These are phyloP conservation scores for Penicillium parvum DNA, from an alignment of 495 filamentous ascomycete genomes.

Conservation along the genomic window DNA sequence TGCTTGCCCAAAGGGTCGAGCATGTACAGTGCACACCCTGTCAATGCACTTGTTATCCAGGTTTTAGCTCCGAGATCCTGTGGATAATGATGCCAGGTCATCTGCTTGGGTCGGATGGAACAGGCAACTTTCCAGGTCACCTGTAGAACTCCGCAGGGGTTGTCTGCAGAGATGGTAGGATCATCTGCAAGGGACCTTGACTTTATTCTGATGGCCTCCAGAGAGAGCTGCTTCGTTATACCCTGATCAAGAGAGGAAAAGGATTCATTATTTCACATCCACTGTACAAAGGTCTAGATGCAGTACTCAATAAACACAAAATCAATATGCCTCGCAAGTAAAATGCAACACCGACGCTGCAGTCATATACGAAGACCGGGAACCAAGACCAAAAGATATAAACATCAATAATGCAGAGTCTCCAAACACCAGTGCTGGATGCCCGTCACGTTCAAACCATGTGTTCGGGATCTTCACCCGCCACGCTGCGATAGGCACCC, in stretches of 20 bases:
- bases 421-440: background rate
- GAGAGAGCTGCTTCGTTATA: too few species aligned
- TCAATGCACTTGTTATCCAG: too few species aligned
- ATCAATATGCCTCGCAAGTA: slow-evolving; percentile 15
- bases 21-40: too few species aligned
- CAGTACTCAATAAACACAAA: slow-evolving; percentile 1
- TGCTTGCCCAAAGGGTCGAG: background rate
- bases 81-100: background rate
- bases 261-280: slow-evolving; percentile 18
- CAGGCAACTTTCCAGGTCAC: slow-evolving; percentile 11
- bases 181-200: slow-evolving; percentile 4
- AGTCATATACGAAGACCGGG: slow-evolving; percentile 11
- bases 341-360: slow-evolving; percentile 23
- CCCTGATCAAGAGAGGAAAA: too few species aligned
- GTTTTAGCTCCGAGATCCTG: too few species aligned
- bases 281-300: slow-evolving; percentile 28
- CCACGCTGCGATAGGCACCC: slow-evolving; percentile 36
- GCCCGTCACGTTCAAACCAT: slow-evolving; percentile 16
- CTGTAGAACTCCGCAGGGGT: slow-evolving; percentile 3
- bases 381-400: background rate
- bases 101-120: slow-evolving; percentile 4
- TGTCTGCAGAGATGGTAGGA: background rate
- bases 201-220: background rate
- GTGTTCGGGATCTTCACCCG: slow-evolving; percentile 34
- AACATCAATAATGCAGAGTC: slow-evolving; percentile 13